These are phyloP conservation scores for Lasiodiplodia sp. DNA, from an alignment of 2,329 filamentous ascomycete species.

Conservation along the genomic window DNA sequence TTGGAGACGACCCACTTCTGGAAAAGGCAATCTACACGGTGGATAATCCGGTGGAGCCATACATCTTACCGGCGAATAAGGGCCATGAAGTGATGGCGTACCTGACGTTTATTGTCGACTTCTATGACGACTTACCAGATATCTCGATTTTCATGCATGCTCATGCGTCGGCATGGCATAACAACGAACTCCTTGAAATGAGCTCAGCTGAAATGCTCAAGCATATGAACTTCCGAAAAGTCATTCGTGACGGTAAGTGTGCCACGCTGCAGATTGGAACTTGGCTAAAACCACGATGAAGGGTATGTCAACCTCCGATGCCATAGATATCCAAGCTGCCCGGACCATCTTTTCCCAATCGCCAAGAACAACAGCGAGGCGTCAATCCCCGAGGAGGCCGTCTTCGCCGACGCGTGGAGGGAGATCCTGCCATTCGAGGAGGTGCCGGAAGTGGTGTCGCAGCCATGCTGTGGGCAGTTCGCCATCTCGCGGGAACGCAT, in stretches of 20 bases:
- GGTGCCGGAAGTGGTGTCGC: slow-evolving; percentile 32
- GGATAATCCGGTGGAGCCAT: slow-evolving; percentile 29
- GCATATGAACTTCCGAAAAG: slow-evolving; percentile 42
- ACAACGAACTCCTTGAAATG: slow-evolving; percentile 38
- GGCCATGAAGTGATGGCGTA: slow-evolving; percentile 38
- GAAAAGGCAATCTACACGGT: slow-evolving; percentile 33
- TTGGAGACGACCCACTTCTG: slow-evolving; percentile 48
- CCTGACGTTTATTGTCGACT: slow-evolving; percentile 38
- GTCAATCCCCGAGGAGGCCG: slow-evolving; percentile 48
- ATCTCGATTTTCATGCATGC: slow-evolving; percentile 36
- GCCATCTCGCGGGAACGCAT: slow-evolving; percentile 32
- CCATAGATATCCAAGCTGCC: slow-evolving; percentile 47
- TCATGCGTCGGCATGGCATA: slow-evolving; percentile 31
- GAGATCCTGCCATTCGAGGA: slow-evolving; percentile 28
- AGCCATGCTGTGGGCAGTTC: slow-evolving; percentile 34
- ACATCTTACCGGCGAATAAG: slow-evolving; percentile 35
- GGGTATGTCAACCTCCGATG: slow-evolving; percentile 53
- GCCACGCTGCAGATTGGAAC: slow-evolving; percentile 42
- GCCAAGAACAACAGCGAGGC: slow-evolving; percentile 61
- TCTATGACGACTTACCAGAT: slow-evolving; percentile 36
- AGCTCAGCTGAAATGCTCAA: slow-evolving; percentile 44
- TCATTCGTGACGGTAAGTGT: slow-evolving; percentile 37
- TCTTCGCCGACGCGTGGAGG: slow-evolving; percentile 31
- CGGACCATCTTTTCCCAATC: slow-evolving; percentile 46
- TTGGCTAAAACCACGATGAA: not conserved